phyloP scores from a whole-genome alignment of 345 rosid species.

The Sapria himalayana region DNA sequence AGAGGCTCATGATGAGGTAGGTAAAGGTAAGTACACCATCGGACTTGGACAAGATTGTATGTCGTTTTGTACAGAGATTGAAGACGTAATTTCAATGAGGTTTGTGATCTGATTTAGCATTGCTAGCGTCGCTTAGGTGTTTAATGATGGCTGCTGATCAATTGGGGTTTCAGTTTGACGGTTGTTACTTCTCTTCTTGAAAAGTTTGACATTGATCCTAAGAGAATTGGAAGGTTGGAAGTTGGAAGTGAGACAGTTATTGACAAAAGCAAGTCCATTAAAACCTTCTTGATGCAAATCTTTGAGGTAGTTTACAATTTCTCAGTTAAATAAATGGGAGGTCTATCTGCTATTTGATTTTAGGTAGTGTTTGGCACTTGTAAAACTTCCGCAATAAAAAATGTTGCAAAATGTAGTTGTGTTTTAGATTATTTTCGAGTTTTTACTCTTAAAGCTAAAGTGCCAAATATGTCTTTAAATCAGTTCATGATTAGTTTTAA shows the following conservation, averaged over 20 bases:
- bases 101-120: slow-evolving; percentile 12
- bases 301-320: slow-evolving; percentile 84
- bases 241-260: slow-evolving; percentile 99
- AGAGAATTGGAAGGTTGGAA: slow-evolving; percentile 85
- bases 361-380: too few species aligned
- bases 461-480: too few species aligned
- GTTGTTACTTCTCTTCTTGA: slow-evolving; percentile 79
- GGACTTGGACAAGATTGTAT: slow-evolving; percentile 98
- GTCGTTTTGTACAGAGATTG: slow-evolving; percentile 94
- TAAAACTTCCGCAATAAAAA: too few species aligned
- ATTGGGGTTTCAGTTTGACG: slow-evolving; percentile 39
- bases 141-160: background rate
- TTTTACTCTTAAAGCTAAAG: too few species aligned
- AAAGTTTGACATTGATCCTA: slow-evolving; percentile 79
- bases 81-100: slow-evolving; percentile 99
- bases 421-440: too few species aligned
- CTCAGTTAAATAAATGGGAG: too few species aligned
- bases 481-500: too few species aligned
- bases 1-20: slow-evolving; percentile 89
- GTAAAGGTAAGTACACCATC: slow-evolving; percentile 95
- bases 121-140: background rate
- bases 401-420: too few species aligned
- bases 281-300: slow-evolving; percentile 94
- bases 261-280: slow-evolving; percentile 97
- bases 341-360: too few species aligned